These are phyloP conservation scores for Fusarium floridanum DNA, from an alignment of 2,329 filamentous ascomycete species.

Conservation along the genomic window DNA sequence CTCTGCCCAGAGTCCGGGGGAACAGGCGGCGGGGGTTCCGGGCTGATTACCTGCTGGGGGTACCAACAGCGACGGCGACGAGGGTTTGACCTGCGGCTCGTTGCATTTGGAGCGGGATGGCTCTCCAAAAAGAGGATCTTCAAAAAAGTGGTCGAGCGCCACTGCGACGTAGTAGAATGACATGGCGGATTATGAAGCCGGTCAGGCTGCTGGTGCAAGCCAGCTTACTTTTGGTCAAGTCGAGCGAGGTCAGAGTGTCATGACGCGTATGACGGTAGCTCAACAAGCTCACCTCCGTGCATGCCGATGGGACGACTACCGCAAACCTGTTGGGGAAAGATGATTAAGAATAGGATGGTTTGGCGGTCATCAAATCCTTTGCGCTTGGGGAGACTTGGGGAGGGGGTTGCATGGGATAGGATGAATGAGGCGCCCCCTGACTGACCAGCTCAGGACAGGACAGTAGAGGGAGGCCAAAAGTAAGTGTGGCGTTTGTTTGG, in stretches of 20 bases:
- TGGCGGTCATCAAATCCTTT: not conserved
- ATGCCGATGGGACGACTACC: constrained; percentile 3
- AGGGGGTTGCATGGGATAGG: constrained; percentile 18
- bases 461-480: constrained; percentile 14
- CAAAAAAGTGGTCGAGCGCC: not conserved
- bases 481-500: constrained; percentile 43
- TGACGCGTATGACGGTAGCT: constrained; percentile 1
- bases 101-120: constrained; percentile 23
- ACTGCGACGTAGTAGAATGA: not conserved
- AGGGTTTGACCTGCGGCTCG: constrained; percentile 34
- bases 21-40: constrained; percentile 18
- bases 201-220: not conserved
- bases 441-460: constrained; percentile 5
- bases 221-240: not conserved
- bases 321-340: constrained; percentile 11
- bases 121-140: constrained; percentile 1
- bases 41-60: not conserved
- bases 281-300: constrained; percentile 16
- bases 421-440: constrained; percentile 5
- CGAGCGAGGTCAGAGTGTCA: not conserved
- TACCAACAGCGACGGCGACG: not conserved
- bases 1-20: constrained; percentile 28
- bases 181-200: not conserved
- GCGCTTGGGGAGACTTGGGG: constrained; percentile 1
- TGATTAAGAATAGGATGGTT: not conserved